These are phyloP conservation scores for Linum tenue DNA, from an alignment of 345 rosid genomes.

Conservation along the genomic window DNA sequence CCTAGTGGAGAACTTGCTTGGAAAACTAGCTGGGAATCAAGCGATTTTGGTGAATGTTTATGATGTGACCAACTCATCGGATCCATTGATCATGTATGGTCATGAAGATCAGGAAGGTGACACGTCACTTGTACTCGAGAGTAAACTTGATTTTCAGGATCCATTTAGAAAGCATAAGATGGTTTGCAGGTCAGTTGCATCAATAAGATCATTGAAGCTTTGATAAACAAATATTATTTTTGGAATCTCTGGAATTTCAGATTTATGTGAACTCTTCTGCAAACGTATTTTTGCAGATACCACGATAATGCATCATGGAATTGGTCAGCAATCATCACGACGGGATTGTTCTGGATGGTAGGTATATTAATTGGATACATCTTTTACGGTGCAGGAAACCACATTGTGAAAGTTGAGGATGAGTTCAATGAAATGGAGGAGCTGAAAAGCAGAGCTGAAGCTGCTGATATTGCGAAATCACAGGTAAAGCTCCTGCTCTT, in stretches of 20 bases:
- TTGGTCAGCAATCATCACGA: slow-evolving; percentile 62
- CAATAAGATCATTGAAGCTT: neutral
- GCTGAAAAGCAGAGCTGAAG: slow-evolving; percentile 82
- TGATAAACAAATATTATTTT: too few relatives aligned
- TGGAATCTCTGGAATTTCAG: slow-evolving; percentile 4
- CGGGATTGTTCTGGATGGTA: slow-evolving; percentile 61
- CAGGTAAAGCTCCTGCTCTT: slow-evolving; percentile 33
- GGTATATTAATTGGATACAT: slow-evolving; percentile 75
- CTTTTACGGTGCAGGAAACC: slow-evolving; percentile 71
- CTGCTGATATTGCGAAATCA: slow-evolving; percentile 96
- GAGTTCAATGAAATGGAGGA: slow-evolving; percentile 82
- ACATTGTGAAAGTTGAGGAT: slow-evolving; percentile 89
- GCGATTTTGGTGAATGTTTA: slow-evolving; percentile 88
- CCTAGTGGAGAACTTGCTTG: slow-evolving; percentile 91
- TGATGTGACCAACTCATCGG: slow-evolving; percentile 76
- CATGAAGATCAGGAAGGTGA: slow-evolving; percentile 75
- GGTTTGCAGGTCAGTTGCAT: slow-evolving; percentile 66
- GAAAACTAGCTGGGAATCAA: slow-evolving; percentile 96
- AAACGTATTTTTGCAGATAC: slow-evolving; percentile 39
- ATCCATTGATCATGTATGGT: slow-evolving; percentile 88
- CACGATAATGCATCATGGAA: slow-evolving; percentile 72
- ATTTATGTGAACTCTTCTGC: neutral
- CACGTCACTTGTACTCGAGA: slow-evolving; percentile 57
- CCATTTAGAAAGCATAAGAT: slow-evolving; percentile 87
- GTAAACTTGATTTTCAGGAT: slow-evolving; percentile 92